Evolutionary conservation across 2,329 filamentous ascomycete species (phyloP), one percentile per base, ranked within the genome.

Genomic region (Aspergillus ochraceus): DNA sequence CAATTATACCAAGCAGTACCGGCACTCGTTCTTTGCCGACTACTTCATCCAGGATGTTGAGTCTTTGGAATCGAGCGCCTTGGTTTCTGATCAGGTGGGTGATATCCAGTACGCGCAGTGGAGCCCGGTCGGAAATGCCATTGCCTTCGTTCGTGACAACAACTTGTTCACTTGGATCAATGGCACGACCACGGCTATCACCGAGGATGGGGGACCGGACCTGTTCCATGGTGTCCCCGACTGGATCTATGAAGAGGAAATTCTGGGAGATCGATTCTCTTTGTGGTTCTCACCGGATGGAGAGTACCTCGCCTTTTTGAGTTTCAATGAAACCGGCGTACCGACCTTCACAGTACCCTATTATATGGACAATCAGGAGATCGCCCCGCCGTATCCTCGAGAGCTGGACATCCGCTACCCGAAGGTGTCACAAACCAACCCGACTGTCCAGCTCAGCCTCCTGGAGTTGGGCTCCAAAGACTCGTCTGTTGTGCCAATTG

Each of bases 211-310:
- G 19, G 91, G 93, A 0, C 81, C 86, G 0, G 88, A 97, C 68
- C 86, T 92, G 64, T 90, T 97, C 77, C 96, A 97, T 68, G 93
- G 93, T 19, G 87, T 97, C 36, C 93, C 94, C 0, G 94, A 98
- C 75, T 98, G 94, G 93, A 93, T 97, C 0, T 96, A 95, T 70
- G 90, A 94, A 70, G 86, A 88, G 68, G 91, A 95, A 74, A 90
- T 94, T 5, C 90, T 97, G 59, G 76, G 80, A 12, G 88, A 85
- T 3, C 88, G 89, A 64, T 90, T 84, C 63, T 92, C 91, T 2
- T 91, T 92, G 0, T 97, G 93, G 94, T 97, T 92, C 90, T 93
- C 91, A 30, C 85, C 89, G 36, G 90, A 94, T 72, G 92, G 92
- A 54, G 88, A 90, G 68, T 95, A 90, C 71, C 77, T 97, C 58